Evolutionary conservation across 805 yeast genomes (phyloP).

Genomic region (Monosporozyma unispora): DNA sequence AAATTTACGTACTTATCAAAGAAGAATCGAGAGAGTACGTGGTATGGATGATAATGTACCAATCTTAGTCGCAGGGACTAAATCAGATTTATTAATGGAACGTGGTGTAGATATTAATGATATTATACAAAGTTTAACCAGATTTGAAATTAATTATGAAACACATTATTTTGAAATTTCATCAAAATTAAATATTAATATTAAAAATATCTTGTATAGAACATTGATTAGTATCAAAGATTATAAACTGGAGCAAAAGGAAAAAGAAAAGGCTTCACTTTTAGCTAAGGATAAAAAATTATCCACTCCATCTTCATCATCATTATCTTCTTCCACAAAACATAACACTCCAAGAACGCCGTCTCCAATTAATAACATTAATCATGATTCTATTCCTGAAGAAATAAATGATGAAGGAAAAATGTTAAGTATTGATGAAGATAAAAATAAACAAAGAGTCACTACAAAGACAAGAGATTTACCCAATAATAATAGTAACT

Average conservation of each 20-base stretch:
- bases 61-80: conserved; percentile 16
- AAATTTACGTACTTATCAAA: conserved; percentile 12
- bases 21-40: conserved; percentile 16
- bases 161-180: conserved; percentile 17
- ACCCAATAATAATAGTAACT: not conserved
- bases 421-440: not conserved
- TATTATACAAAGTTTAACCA: conserved; percentile 9
- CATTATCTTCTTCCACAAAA: not conserved
- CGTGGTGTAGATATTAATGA: conserved; percentile 10
- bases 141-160: conserved; percentile 11
- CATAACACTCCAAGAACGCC: not conserved
- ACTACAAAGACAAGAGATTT: not conserved
- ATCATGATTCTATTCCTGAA: not conserved
- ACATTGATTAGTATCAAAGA: conserved; percentile 10
- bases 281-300: not conserved
- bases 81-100: conserved; percentile 13
- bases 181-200: conserved; percentile 16
- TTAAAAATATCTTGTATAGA: conserved; percentile 10
- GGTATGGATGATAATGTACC: conserved; percentile 15
- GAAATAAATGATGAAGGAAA: too few relatives aligned
- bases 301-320: not conserved
- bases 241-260: conserved; percentile 6
- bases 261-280: not conserved
- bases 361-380: not conserved
- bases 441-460: not conserved